Evolutionary conservation across 208 protist species (phyloP).

Genomic region (Crithidia sp.): DNA sequence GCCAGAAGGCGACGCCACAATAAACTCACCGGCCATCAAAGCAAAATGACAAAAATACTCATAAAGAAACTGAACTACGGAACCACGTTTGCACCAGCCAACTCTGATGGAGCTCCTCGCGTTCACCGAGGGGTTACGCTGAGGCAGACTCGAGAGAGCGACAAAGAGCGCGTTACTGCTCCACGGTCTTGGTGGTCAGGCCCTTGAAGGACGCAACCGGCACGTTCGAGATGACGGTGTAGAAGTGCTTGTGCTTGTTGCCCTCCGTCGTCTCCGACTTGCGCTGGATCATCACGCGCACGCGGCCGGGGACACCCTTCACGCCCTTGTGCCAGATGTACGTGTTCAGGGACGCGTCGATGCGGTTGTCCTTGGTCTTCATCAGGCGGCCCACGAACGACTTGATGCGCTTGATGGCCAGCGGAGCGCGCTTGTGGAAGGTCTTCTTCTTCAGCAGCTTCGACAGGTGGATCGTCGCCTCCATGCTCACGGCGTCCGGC

Average conservation of each 20-base stretch:
- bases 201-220: conserved; percentile 84
- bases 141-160: neutral
- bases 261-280: conserved; percentile 83
- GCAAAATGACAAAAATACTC: neutral
- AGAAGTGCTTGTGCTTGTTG: conserved; percentile 90
- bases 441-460: conserved; percentile 96
- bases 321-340: conserved; percentile 97
- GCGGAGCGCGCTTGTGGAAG: conserved; percentile 97
- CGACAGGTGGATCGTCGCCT: conserved; percentile 98
- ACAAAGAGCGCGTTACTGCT: conserved; percentile 46
- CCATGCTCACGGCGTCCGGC: conserved; percentile 90
- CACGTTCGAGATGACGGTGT: conserved; percentile 91
- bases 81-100: neutral
- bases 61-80: neutral
- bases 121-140: neutral
- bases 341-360: conserved; percentile 97
- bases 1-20: too few relatives aligned
- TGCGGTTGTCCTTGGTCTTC: conserved; percentile 98
- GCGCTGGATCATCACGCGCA: conserved; percentile 94
- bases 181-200: conserved; percentile 81
- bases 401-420: conserved; percentile 96
- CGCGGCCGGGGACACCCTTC: conserved; percentile 93
- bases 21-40: neutral
- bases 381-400: conserved; percentile 95
- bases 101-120: neutral